Conservation (phyloP, 768 basidiomycete genomes). For the Suillus brevipes region DNA sequence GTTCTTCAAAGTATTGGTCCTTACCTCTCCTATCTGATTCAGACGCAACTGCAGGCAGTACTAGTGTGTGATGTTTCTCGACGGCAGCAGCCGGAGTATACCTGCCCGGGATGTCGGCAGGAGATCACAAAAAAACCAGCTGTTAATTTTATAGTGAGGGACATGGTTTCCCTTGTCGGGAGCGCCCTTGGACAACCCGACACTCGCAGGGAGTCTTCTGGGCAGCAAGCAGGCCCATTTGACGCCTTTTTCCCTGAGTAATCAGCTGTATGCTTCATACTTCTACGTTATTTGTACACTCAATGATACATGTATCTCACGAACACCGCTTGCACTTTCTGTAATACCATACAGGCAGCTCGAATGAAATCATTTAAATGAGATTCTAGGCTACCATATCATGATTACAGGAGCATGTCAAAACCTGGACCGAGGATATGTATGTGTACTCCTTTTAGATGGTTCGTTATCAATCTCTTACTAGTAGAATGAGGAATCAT, state of each 20-base stretch:
- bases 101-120: conserved; percentile 68
- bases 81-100: conserved; percentile 50
- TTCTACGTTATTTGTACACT: not conserved
- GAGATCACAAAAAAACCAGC: conserved; percentile 49
- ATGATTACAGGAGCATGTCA: no score
- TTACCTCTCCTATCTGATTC: conserved; percentile 14
- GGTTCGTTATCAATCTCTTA: no score
- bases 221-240: conserved; percentile 36
- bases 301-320: not conserved
- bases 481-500: no score
- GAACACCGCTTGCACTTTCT: not conserved
- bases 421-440: no score
- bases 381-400: no score
- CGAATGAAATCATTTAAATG: no score
- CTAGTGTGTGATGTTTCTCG: conserved; percentile 24
- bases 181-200: conserved; percentile 48
- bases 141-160: conserved; percentile 64
- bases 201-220: conserved; percentile 25
- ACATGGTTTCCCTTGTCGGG: conserved; percentile 50
- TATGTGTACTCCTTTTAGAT: no score
- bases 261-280: not conserved
- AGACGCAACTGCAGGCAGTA: conserved; percentile 17
- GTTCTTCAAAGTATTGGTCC: conserved; percentile 17
- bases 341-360: conserved; percentile 8
- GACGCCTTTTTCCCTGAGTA: conserved; percentile 45